Evolutionary conservation across 2,329 filamentous ascomycete species (phyloP), one percentile per base, ranked within the genome.

Genomic region (Coniochaeta sp.): DNA sequence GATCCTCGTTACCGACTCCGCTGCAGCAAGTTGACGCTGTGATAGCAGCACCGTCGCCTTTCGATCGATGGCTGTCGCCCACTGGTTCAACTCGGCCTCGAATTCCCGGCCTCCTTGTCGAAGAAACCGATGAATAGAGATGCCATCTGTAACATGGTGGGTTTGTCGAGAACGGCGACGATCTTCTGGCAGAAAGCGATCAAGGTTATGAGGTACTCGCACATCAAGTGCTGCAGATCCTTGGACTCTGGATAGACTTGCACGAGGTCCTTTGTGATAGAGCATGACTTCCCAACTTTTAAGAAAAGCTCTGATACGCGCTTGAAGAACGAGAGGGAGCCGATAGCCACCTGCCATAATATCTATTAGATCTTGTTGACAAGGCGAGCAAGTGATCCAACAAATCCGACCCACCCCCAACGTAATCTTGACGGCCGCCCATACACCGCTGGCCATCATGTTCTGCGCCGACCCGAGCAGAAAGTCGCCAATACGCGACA

Each of bases 371-470:
- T 6, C 14, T 38, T 6, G 33, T 38, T 38, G 33, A 14, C 13
- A 38, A 38, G 14, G 7, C 33, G 7, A 7, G 6, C 33, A 7
- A n/a, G 18, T n/a, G 18, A 20, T 7, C 33, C 38, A 9, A 54
- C 35, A 13, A 51, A 14, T 47, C 50, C 4, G 16, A 28, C 52
- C 28, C 32, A 57, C 54, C 45, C 45, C 38, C 9, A 57, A 22
- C 10, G 50, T 49, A 5, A 56, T 20, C 14, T 53, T 56, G 6
- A 55, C 26, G 9, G 52, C 51, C 20, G 48, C 47, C 52, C 54
- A 56, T 3, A 57, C 48, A 1, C 56, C 54, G 10, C 52, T 52
- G 5, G 56, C 54, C 2, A 57, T 55, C 26, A 56, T 47, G 18
- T 55, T 57, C 14, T 55, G 54, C 3, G 54, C 51, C 0, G 48